phyloP scores from a whole-genome alignment of 257 asterid genomes.

The Solanum appendiculatum region DNA sequence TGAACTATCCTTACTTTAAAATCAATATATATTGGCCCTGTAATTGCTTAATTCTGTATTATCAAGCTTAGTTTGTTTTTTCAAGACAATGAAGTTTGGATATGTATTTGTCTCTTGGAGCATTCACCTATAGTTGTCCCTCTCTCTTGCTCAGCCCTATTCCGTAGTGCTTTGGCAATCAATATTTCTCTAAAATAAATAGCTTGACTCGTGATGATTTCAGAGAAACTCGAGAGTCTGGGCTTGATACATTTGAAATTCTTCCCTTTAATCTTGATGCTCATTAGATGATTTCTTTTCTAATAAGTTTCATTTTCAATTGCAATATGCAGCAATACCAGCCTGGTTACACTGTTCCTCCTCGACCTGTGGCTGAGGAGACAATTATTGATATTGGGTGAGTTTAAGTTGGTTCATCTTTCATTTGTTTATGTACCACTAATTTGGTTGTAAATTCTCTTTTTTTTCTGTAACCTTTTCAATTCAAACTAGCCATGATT shows the following conservation, averaged over 20 bases:
- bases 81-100: neutral
- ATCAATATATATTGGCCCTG: neutral
- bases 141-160: neutral
- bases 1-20: neutral
- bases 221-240: neutral
- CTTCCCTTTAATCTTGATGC: neutral
- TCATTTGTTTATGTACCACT: neutral
- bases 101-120: neutral
- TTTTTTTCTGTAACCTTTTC: neutral
- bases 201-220: neutral
- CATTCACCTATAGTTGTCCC: neutral
- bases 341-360: constrained; percentile 82
- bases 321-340: constrained; percentile 60
- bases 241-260: neutral
- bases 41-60: neutral
- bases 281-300: neutral
- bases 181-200: neutral
- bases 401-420: constrained; percentile 6
- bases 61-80: neutral
- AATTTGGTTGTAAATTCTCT: neutral
- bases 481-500: neutral
- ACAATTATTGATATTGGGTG: constrained; percentile 90
- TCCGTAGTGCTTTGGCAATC: neutral
- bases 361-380: constrained; percentile 71
- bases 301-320: neutral